Conservation (phyloP, 805 yeast genomes). For the Middelhovenomyces tepae region DNA sequence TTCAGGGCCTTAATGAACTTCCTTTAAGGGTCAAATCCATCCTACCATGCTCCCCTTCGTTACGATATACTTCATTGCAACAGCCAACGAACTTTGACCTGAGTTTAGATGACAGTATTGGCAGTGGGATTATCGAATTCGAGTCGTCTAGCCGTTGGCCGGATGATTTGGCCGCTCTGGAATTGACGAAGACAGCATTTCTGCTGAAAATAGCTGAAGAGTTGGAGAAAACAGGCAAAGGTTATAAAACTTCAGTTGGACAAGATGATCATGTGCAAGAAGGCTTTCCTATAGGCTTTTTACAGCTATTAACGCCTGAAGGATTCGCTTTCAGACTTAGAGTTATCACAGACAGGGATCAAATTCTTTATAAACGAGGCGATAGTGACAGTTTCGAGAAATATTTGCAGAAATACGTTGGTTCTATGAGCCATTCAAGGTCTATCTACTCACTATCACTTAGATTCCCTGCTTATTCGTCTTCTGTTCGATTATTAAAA, state of each 20-base stretch:
- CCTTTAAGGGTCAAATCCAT: constrained; percentile 70
- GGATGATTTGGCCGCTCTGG: constrained; percentile 75
- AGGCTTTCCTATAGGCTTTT: constrained; percentile 21
- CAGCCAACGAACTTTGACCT: constrained; percentile 63
- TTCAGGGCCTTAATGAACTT: constrained; percentile 38
- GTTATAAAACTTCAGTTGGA: constrained; percentile 51
- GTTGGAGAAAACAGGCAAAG: constrained; percentile 32
- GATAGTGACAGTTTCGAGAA: constrained; percentile 7
- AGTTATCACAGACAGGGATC: constrained; percentile 78
- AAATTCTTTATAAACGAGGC: constrained; percentile 44
- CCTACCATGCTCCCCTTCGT: constrained; percentile 62
- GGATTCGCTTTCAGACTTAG: constrained; percentile 81
- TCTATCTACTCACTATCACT: constrained; percentile 62
- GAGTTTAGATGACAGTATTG: constrained; percentile 36
- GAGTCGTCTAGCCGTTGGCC: constrained; percentile 96
- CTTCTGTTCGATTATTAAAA: constrained; percentile 78
- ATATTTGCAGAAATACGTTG: constrained; percentile 46
- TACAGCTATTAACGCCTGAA: constrained; percentile 62
- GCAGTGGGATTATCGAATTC: constrained; percentile 74
- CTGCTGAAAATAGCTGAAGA: constrained; percentile 56
- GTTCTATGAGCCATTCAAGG: constrained; percentile 72
- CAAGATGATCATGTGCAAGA: constrained; percentile 41
- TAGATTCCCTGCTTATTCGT: constrained; percentile 62
- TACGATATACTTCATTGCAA: constrained; percentile 66
- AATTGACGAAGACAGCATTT: constrained; percentile 86